Evolutionary conservation across 306 rosid genomes (phyloP).

Genomic region (Glycine soja): DNA sequence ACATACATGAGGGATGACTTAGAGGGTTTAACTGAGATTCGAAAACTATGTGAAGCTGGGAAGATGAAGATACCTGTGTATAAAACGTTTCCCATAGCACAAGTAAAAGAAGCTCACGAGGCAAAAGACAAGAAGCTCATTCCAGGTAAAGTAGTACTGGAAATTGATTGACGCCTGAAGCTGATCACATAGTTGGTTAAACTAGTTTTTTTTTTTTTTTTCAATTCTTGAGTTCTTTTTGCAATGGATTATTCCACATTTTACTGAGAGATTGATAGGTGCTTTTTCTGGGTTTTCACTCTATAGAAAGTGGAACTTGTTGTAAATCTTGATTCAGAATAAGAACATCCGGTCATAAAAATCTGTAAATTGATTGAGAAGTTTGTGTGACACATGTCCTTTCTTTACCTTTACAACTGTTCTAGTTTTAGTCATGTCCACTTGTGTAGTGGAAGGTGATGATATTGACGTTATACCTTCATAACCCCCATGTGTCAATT

Average conservation of each 20-base stretch:
- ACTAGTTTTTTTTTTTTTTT: neutral
- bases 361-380: slow-evolving; percentile 52
- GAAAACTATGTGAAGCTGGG: slow-evolving; percentile 79
- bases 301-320: slow-evolving; percentile 43
- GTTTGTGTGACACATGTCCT: slow-evolving; percentile 11
- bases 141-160: slow-evolving; percentile 89
- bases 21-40: slow-evolving; percentile 82
- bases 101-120: slow-evolving; percentile 87
- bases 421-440: slow-evolving; percentile 35
- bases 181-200: slow-evolving; percentile 18
- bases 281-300: slow-evolving; percentile 36
- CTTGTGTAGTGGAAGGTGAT: slow-evolving; percentile 34
- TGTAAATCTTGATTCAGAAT: slow-evolving; percentile 48
- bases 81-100: slow-evolving; percentile 80
- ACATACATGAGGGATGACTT: slow-evolving; percentile 88
- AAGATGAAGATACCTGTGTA: slow-evolving; percentile 86
- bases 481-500: slow-evolving; percentile 34
- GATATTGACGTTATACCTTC: neutral
- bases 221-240: neutral
- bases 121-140: slow-evolving; percentile 78
- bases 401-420: slow-evolving; percentile 26
- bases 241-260: slow-evolving; percentile 43
- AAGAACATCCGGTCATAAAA: slow-evolving; percentile 44
- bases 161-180: slow-evolving; percentile 64
- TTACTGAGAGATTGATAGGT: slow-evolving; percentile 18